Evolutionary conservation across 305 asterid species (phyloP), one percentile per base, ranked within the genome.

Genomic region (Plantago rigida): DNA sequence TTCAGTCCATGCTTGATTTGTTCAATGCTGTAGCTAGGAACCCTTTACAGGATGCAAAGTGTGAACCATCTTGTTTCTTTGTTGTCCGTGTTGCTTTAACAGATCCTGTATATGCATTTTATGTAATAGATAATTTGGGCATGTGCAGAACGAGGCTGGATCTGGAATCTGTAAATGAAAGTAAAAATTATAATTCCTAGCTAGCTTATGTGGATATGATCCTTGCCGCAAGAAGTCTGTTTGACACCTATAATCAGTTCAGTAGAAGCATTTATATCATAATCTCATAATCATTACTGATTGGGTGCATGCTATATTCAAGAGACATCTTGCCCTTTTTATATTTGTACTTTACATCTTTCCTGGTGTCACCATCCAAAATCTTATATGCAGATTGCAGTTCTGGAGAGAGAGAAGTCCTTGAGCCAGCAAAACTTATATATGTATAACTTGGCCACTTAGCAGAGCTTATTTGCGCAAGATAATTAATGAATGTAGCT

Each of bases 381-480:
- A 56, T 24, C 47, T 62, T 72, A 57, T 62, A 46, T 70, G 70
- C 85, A 83, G 97, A 83, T 85, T 72, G 74, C 78, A 56, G 65
- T 64, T 64, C 70, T 87, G 56, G 95, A 89, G 87, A 77, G 76
- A 86, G 94, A 87, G 83, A 87, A 81, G 68, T 83, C 87, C 71
- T 80, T 94, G 65, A 81, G 84, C 84, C 94, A 78, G 77, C 77
- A 79, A 69, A 87, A 84, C 59, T 69, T 85, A 62, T 85, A 87
- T 62, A 75, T 72, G 47, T 75, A 72, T 67, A 85, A 78, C 72
- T 73, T 87, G 69, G 86, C 87, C 63, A 74, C 87, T 55, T 87
- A 82, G 69, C 87, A 77, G 73, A 80, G 82, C 55, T 47, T 75
- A 60, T 77, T 83, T 47, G 87, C 87, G 31, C 77, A 72, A 73